A percentile compares a stretch with the other conserved stretches of the same genome.
Evolutionary conservation across 2,329 filamentous ascomycete genomes (phyloP).

Genomic region (Paramyrothecium roridum): DNA sequence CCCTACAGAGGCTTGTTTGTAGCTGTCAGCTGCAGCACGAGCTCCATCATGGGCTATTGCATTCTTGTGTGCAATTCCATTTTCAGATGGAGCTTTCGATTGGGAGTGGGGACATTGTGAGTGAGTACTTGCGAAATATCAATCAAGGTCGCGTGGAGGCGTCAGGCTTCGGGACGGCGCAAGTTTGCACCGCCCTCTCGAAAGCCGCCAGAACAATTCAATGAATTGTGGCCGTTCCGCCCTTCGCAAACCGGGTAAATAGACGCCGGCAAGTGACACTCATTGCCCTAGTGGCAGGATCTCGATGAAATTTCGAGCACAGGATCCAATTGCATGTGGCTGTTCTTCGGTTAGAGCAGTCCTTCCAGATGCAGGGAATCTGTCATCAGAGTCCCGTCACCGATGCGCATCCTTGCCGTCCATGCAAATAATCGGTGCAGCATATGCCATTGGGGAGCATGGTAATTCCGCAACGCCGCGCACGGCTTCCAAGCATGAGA

Average conservation of each 20-base stretch:
- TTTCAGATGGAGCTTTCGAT: too few relatives aligned
- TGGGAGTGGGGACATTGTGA: not conserved
- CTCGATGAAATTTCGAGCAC: not conserved
- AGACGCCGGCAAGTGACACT: not conserved
- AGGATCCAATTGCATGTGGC: not conserved
- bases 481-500: too few relatives aligned
- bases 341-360: not conserved
- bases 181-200: not conserved
- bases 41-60: too few relatives aligned
- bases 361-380: not conserved
- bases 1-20: too few relatives aligned
- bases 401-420: not conserved
- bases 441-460: not conserved
- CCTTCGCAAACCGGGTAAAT: not conserved
- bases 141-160: not conserved
- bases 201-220: not conserved
- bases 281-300: not conserved
- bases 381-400: not conserved
- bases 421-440: not conserved
- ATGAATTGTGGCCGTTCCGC: not conserved
- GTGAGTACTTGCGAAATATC: not conserved
- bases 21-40: too few relatives aligned
- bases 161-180: not conserved
- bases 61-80: too few relatives aligned
- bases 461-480: too few relatives aligned